Conservation (phyloP, 257 asterid genomes). For the Ilex aquifolium region DNA sequence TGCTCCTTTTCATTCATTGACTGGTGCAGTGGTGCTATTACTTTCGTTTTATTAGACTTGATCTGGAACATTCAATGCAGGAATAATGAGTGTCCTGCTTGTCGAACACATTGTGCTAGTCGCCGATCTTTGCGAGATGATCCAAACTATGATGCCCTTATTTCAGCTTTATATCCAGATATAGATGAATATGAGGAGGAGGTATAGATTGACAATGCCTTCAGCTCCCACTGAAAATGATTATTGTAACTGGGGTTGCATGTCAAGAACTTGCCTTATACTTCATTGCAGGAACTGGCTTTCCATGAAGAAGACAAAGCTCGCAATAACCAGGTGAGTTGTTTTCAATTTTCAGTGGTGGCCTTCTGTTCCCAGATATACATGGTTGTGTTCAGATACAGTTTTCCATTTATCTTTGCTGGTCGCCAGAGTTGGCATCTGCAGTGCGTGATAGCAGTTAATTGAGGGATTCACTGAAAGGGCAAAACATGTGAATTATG, state of each 20-base stretch:
- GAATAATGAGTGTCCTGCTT: slow-evolving; percentile 98
- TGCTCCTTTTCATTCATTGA: slow-evolving; percentile 14
- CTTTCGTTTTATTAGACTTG: slow-evolving; percentile 13
- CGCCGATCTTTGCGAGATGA: slow-evolving; percentile 98
- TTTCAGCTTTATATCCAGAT: slow-evolving; percentile 82
- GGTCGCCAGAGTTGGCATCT: not conserved
- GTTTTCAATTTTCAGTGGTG: slow-evolving; percentile 11
- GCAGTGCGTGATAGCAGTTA: not conserved
- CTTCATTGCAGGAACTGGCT: slow-evolving; percentile 54
- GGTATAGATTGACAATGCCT: slow-evolving; percentile 41
- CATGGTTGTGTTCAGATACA: slow-evolving; percentile 7
- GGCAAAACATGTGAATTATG: not conserved
- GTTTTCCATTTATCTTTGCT: slow-evolving; percentile 1
- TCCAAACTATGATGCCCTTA: slow-evolving; percentile 91
- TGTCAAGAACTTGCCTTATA: slow-evolving; percentile 13
- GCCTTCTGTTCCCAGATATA: slow-evolving; percentile 8
- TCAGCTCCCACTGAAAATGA: slow-evolving; percentile 13
- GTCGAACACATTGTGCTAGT: slow-evolving; percentile 99
- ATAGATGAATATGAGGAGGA: slow-evolving; percentile 94
- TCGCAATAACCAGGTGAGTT: slow-evolving; percentile 81
- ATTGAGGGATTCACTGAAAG: not conserved
- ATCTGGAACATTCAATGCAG: slow-evolving; percentile 34
- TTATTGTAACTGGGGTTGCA: slow-evolving; percentile 15
- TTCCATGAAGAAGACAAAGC: slow-evolving; percentile 92
- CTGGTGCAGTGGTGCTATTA: slow-evolving; percentile 1